Base-by-base conservation (phyloP, 345 rosid genomes). In the Lepidium sativum region DNA sequence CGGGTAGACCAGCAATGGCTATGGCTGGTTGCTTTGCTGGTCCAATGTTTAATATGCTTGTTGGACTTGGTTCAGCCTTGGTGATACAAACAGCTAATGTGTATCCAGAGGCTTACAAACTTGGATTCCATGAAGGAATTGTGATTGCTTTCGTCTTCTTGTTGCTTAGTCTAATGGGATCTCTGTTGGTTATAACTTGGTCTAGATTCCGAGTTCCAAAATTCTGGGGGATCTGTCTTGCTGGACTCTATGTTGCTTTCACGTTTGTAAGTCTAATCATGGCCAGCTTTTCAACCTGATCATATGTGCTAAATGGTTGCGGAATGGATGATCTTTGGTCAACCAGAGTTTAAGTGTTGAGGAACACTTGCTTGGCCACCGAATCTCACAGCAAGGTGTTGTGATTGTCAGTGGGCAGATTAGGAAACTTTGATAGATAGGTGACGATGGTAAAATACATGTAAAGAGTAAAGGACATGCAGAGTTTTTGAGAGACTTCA, bases 11-110 rank as follows among this genome's bases (percentile, higher is more conserved):
- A 39, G 88, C 90, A 27, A 89, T 94, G 99, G 99, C 99, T 13
- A 94, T 94, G 97, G 97, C 99, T n/a, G 97, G 99, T 25, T 94
- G 99, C 78, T 94, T 94, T 43, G 97, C 97, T 0, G 92, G 99
- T 39, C 99, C 97, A 2, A 89, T 94, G 99, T 94, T 94, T 67
- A 94, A 94, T 74, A 94, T 94, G 99, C 95, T 90, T 57, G 90
- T 90, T 34, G 99, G 99, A 41, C 96, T 94, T 13, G 99, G 97
- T 68, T 60, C 81, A 0, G 97, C 97, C 45, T 73, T 83, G 72
- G 95, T 82, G 49, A 82, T 86, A 60, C 87, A 90, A 73, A 94
- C 97, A 4, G 79, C 87, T 21, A 70, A 90, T 50, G 43, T 75
- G 45, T 90, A 84, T 80, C 99, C 99, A 8, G 43, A 86, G 13